Base-by-base conservation (phyloP, 2,329 filamentous ascomycete species). In the Ploettnerulaceae sp. region DNA sequence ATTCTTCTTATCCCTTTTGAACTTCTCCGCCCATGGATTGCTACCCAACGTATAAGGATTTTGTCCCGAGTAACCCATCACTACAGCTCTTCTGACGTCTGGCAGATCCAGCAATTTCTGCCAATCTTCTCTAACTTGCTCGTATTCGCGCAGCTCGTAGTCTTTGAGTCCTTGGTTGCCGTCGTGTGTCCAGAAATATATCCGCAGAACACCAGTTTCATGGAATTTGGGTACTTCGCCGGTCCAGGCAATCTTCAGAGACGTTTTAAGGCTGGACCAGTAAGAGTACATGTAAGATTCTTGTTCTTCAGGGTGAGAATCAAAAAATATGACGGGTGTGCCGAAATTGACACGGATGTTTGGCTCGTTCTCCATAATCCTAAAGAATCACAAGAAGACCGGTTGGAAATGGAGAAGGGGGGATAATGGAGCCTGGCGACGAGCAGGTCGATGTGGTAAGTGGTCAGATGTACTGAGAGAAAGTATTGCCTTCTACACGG, bases 271-370 rank as follows among this genome's bases (percentile, higher is more conserved):
- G 3, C 44, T 38, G 4, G 55, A 53, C 43, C 50, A 55, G 40
- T 55, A 60, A 12, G 57, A 59, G 36, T 48, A 54, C 21, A 57
- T 21, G 37, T 56, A 58, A 14, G 45, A 38, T 32, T 58, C 55
- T 45, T 60, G 57, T 40, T 60, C 49, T 38, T 60, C 55, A 2
- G 59, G 59, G 22, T 59, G 53, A 7, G 57, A 59, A 35, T 61
- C 59, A 29, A 60, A 55, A 45, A 61, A 58, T 14, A 60, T 58
- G 22, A 47, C 53, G 3, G 57, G 57, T 1, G 34, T 38, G 29
- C 56, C 57, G 40, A 55, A 47, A 34, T 56, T 39, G 31, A 50
- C 31, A 2, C 41, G 41, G 24, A 44, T 44, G 22, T 33, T 44
- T 17, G 41, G 41, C 22, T 44, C 21, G 20, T 49, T 33, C 12